phyloP scores from a whole-genome alignment of 129 eudicot genomes.

The Glebionis coronaria region DNA sequence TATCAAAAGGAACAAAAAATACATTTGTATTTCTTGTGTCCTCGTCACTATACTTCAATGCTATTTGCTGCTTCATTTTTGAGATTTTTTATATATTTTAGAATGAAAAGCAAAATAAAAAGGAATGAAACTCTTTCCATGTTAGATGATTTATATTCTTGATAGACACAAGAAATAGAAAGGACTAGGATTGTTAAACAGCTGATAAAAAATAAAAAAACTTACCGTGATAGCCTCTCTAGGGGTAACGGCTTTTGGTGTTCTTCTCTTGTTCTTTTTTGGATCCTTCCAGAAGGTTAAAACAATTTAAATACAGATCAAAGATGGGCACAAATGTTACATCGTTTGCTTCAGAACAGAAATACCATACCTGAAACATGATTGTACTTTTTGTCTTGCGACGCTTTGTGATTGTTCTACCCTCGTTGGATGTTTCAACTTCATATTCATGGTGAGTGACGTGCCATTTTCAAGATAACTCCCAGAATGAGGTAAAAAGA shows the following conservation, averaged over 20 bases:
- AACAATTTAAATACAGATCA: conserved; percentile 24
- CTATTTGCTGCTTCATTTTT: too few relatives aligned
- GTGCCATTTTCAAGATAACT: conserved; percentile 27
- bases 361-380: conserved; percentile 75
- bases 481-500: conserved; percentile 4
- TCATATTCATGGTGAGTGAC: conserved; percentile 93
- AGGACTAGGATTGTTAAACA: too few relatives aligned
- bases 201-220: neutral
- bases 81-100: too few relatives aligned
- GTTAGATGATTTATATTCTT: too few relatives aligned
- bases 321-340: conserved; percentile 4
- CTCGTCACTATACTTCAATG: too few relatives aligned
- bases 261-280: conserved; percentile 51
- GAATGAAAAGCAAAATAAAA: too few relatives aligned
- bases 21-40: too few relatives aligned
- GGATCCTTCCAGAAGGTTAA: conserved; percentile 51
- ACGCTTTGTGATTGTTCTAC: conserved; percentile 66
- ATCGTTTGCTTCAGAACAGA: neutral
- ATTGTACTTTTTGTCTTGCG: conserved; percentile 90
- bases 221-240: conserved; percentile 47
- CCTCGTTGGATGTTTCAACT: conserved; percentile 84
- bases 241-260: conserved; percentile 70
- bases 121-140: too few relatives aligned
- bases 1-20: too few relatives aligned
- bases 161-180: too few relatives aligned